Evolutionary conservation across 148 eudicot genomes (phyloP), one percentile per base, ranked within the genome.

Genomic region (Euryodendron excelsum): DNA sequence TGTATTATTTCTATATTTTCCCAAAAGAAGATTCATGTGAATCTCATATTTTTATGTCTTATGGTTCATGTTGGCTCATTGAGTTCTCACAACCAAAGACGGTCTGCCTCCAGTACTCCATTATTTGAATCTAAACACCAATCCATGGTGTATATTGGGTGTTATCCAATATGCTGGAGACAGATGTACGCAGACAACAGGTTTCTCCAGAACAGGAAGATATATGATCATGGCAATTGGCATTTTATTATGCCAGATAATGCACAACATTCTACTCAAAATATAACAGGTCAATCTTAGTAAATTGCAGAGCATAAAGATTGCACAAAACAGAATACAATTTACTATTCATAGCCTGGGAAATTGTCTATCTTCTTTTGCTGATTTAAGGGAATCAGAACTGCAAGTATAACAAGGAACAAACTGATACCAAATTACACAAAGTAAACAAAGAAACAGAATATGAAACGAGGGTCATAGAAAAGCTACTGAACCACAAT

Each of bases 91-190:
- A 2, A 44, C 58, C 73, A 74, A 27, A 37, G 50, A 55, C 34
- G 34, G 20, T 34, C 7, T 41, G n/a, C n/a, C 74, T 72, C 44
- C 76, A 73, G 15, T 30, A n/a, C 20, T 65, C 45, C 47, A 73
- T 3, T 23, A 12, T 5, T 44, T 53, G 44, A 68, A 41, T 39
- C 50, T 31, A 34, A 73, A 53, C 21, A 73, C 76, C 45, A 34
- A 12, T 53, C 17, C 4, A 23, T 11, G 18, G 60, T 52, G 15
- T 18, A 31, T 21, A 52, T 53, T 73, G 63, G 8, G 30, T 31
- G 23, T 8, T 72, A 1, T 3, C 60, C 41, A 23, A 50, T 17
- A 20, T 20, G 11, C 12, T 17, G n/a, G 39, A 31, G 41, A 72
- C 5, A 71, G 1, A 31, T 30, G 17, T n/a, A 70, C 36, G 27